phyloP scores from a whole-genome alignment of 345 rosid species.

The Barbarea vulgaris region DNA sequence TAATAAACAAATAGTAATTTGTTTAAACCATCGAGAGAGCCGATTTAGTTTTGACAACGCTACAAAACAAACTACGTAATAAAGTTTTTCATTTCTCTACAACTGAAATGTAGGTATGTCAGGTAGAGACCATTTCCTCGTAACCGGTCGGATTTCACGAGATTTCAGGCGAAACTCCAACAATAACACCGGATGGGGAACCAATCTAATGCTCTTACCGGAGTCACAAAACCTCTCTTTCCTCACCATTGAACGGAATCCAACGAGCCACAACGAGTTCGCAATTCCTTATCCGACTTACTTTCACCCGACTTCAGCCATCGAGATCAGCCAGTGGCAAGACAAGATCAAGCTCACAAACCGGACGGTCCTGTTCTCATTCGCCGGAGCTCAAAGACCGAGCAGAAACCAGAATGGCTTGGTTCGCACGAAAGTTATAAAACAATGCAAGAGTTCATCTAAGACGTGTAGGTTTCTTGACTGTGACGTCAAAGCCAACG shows the following conservation, averaged over 20 bases:
- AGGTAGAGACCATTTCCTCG: constrained; percentile 65
- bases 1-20: no score
- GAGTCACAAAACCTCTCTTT: constrained; percentile 53
- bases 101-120: constrained; percentile 35
- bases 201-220: constrained; percentile 50
- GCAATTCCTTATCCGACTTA: constrained; percentile 67
- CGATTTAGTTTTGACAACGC: neutral
- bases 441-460: constrained; percentile 46
- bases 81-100: neutral
- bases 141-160: constrained; percentile 61
- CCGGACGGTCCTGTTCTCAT: constrained; percentile 49
- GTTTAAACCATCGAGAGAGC: no score
- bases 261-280: constrained; percentile 49
- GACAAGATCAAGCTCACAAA: constrained; percentile 28
- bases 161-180: constrained; percentile 48
- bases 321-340: constrained; percentile 52
- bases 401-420: constrained; percentile 37
- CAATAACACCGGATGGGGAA: constrained; percentile 50
- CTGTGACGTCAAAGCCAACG: constrained; percentile 37
- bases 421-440: constrained; percentile 47
- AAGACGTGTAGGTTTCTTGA: constrained; percentile 47
- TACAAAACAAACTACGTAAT: no score
- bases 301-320: constrained; percentile 52
- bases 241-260: constrained; percentile 54
- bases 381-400: constrained; percentile 58